These are phyloP conservation scores for Aspergillus sp. DNA, from an alignment of 2,329 filamentous ascomycete genomes.

Conservation along the genomic window DNA sequence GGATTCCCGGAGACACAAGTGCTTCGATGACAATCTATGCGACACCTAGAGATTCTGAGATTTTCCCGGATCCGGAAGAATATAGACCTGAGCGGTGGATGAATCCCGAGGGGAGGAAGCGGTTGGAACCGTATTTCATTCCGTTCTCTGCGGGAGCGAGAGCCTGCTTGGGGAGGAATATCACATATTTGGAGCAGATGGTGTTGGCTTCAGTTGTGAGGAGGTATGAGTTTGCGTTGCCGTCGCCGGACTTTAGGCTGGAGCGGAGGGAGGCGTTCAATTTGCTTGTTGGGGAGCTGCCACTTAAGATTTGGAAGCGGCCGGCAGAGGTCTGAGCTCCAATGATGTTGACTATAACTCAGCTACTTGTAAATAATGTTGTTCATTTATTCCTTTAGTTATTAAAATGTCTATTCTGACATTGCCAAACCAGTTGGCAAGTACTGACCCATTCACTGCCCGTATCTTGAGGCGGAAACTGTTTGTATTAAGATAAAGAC, in stretches of 20 bases:
- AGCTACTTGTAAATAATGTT: too few relatives aligned
- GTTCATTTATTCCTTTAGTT: too few relatives aligned
- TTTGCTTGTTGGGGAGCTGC: not conserved
- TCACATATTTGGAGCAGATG: not conserved
- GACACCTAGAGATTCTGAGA: conserved; percentile 26
- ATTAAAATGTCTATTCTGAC: too few relatives aligned
- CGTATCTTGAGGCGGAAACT: too few relatives aligned
- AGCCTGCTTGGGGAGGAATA: not conserved
- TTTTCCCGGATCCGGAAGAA: conserved; percentile 29
- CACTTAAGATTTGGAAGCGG: conserved; percentile 3
- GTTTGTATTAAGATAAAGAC: too few relatives aligned
- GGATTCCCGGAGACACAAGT: conserved; percentile 35
- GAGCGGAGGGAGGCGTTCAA: not conserved
- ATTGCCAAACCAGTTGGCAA: too few relatives aligned
- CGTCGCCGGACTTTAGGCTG: not conserved
- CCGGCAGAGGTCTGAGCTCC: too few relatives aligned
- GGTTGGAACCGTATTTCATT: conserved; percentile 27
- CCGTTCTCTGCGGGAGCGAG: not conserved
- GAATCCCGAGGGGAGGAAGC: conserved; percentile 25
- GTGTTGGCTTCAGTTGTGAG: not conserved
- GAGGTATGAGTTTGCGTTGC: not conserved
- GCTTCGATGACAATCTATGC: conserved; percentile 37
- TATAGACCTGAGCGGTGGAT: conserved; percentile 36
- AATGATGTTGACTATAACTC: too few relatives aligned
- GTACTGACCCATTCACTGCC: too few relatives aligned